Evolutionary conservation across 805 yeast species (phyloP).

Genomic region (Pichia manshurica): DNA sequence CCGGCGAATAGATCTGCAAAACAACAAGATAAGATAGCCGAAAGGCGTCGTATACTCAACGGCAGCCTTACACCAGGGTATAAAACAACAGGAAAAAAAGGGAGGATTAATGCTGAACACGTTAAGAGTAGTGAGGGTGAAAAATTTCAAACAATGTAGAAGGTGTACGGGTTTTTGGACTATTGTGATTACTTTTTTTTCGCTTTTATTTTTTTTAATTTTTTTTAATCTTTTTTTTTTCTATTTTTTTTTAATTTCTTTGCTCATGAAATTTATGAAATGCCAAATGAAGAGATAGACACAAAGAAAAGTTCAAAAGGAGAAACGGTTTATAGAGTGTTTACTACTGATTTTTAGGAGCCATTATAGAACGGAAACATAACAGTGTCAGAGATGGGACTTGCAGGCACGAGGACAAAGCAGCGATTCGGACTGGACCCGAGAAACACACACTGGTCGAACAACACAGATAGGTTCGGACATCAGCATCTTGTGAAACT

Average conservation of each 20-base stretch:
- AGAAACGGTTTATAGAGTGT: too few species aligned
- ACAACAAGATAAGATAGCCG: neutral
- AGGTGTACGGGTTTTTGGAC: neutral
- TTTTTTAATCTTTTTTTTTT: neutral
- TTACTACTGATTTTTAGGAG: too few species aligned
- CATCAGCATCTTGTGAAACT: conserved; percentile 72
- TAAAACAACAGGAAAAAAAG: too few species aligned
- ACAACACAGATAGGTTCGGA: conserved; percentile 77
- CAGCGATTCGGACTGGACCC: conserved; percentile 91
- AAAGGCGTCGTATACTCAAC: too few species aligned
- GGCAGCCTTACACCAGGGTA: too few species aligned
- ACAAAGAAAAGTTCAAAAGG: too few species aligned
- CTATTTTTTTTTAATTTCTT: neutral
- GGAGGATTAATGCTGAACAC: too few species aligned
- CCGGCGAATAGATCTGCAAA: too few species aligned
- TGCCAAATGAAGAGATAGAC: too few species aligned
- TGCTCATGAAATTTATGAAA: too few species aligned
- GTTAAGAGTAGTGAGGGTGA: neutral
- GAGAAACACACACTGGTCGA: conserved; percentile 90
- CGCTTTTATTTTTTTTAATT: neutral
- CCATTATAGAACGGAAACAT: too few species aligned
- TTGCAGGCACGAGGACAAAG: conserved; percentile 73
- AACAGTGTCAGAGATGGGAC: conserved; percentile 48
- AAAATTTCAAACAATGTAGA: neutral
- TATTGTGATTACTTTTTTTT: neutral